Evolutionary conservation across 2,329 filamentous ascomycete genomes (phyloP).

Genomic region (Colletotrichum lentis): DNA sequence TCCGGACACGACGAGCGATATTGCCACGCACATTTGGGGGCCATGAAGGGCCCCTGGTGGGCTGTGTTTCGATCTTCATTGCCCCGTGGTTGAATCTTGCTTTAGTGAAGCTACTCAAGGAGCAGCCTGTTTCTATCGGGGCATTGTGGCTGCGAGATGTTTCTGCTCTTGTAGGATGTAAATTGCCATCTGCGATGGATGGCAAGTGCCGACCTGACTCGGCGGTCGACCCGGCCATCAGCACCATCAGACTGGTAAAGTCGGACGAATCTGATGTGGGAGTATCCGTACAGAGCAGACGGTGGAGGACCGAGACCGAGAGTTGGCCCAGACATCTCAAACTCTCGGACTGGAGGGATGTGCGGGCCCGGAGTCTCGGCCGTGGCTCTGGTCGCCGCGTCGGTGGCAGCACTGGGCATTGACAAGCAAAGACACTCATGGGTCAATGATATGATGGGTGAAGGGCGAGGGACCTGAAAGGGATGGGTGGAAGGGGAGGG

Average conservation of each 20-base stretch:
- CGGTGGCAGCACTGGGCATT: neutral
- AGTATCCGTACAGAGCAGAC: neutral
- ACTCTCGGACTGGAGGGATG: constrained; percentile 3
- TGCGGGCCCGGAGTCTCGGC: constrained; percentile 16
- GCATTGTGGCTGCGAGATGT: constrained; percentile 21
- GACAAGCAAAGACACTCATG: neutral
- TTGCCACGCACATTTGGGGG: constrained; percentile 32
- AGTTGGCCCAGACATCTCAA: constrained; percentile 18
- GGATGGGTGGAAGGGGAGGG: neutral
- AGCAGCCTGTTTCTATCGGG: constrained; percentile 20
- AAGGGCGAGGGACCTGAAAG: constrained; percentile 20
- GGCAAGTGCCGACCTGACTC: constrained; percentile 23
- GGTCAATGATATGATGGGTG: neutral
- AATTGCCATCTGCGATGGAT: constrained; percentile 22
- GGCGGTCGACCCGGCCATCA: constrained; percentile 25
- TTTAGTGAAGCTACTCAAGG: constrained; percentile 17
- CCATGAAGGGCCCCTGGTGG: neutral
- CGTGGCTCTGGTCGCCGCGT: neutral
- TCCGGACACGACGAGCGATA: constrained; percentile 13
- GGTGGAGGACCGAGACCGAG: constrained; percentile 28
- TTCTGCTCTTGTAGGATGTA: constrained; percentile 28
- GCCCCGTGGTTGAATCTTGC: constrained; percentile 7
- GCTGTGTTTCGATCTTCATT: constrained; percentile 27
- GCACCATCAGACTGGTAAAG: constrained; percentile 30
- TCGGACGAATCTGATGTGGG: constrained; percentile 31